A percentile compares a stretch with the other conserved stretches of the same genome.
Conservation (phyloP, 257 asterid species). For the Coffea eugenioides region DNA sequence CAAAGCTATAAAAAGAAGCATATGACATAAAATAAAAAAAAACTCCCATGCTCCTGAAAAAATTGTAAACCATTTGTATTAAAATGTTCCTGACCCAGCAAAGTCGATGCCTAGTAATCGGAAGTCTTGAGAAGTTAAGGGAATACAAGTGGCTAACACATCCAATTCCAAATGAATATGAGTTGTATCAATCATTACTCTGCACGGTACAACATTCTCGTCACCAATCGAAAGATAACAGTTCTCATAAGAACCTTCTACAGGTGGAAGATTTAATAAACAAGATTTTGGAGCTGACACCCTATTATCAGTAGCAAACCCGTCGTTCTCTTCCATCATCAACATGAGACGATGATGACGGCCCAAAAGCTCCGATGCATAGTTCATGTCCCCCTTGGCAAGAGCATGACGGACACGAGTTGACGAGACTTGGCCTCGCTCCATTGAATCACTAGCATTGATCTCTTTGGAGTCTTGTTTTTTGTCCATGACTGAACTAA, state of each 20-base stretch:
- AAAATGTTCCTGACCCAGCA: conserved; percentile 32
- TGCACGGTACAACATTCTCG: conserved; percentile 49
- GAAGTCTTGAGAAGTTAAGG: conserved; percentile 33
- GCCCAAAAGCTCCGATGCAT: conserved; percentile 81
- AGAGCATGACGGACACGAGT: conserved; percentile 90
- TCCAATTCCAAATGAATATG: conserved; percentile 71
- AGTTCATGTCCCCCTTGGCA: conserved; percentile 72
- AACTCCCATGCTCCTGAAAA: background rate
- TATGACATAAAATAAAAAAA: background rate
- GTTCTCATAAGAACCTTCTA: conserved; percentile 66
- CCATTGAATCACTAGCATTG: conserved; percentile 42
- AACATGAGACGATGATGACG: conserved; percentile 75
- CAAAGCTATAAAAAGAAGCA: too few species aligned
- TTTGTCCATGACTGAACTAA: conserved; percentile 80
- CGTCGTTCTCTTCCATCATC: conserved; percentile 32
- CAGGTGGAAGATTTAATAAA: conserved; percentile 85
- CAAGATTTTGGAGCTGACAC: conserved; percentile 63
- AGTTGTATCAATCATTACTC: conserved; percentile 48
- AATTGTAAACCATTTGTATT: conserved; percentile 6
- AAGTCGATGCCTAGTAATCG: conserved; percentile 66
- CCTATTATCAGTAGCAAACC: conserved; percentile 32
- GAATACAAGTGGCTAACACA: conserved; percentile 35
- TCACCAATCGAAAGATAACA: conserved; percentile 58
- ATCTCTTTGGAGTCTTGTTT: conserved; percentile 36
- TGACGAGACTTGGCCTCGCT: conserved; percentile 91